Evolutionary conservation across 192 early-diverging fungal species (phyloP), one percentile per base, ranked within the genome.

Genomic region (Lunasporangiospora selenospora): DNA sequence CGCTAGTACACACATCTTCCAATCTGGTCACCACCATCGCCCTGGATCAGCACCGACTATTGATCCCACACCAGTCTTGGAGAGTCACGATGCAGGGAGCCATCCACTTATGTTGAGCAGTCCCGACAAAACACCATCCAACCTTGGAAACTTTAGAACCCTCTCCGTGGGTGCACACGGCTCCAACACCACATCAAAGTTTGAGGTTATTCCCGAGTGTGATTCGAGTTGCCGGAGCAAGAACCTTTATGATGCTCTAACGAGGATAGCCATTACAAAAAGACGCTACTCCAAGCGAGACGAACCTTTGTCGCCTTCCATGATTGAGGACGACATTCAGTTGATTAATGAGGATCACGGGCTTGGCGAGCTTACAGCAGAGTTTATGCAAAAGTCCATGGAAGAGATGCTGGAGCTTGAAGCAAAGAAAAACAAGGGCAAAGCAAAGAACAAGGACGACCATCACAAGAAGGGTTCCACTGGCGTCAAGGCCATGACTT

Each of bases 161-260:
- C n/a, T n/a, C n/a, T n/a, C n/a, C n/a, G n/a, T n/a, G n/a, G n/a
- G n/a, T n/a, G n/a, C n/a, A n/a, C n/a, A n/a, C n/a, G n/a, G n/a
- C n/a, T n/a, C n/a, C n/a, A n/a, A n/a, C n/a, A n/a, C n/a, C n/a
- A n/a, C n/a, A n/a, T n/a, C n/a, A n/a, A n/a, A n/a, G n/a, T n/a
- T n/a, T n/a, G n/a, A n/a, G n/a, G n/a, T n/a, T n/a, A n/a, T n/a
- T n/a, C 19, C 19, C 6, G 32, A n/a, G 26, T 65, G 63, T 31
- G 30, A 57, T 39, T 21, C 29, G 0, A 37, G 21, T 18, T 73
- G 67, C 18, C 60, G 58, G 27, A 52, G 52, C 19, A 29, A 40
- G 24, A 73, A 73, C 26, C 32, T 73, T 23, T 0, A 62, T 8
- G 53, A 73, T 41, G 60, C 67, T 6, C 47, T 73, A 6, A 37